These are phyloP conservation scores for Trichoderma pleuroti DNA, from an alignment of 2,329 filamentous ascomycete species.

Conservation along the genomic window DNA sequence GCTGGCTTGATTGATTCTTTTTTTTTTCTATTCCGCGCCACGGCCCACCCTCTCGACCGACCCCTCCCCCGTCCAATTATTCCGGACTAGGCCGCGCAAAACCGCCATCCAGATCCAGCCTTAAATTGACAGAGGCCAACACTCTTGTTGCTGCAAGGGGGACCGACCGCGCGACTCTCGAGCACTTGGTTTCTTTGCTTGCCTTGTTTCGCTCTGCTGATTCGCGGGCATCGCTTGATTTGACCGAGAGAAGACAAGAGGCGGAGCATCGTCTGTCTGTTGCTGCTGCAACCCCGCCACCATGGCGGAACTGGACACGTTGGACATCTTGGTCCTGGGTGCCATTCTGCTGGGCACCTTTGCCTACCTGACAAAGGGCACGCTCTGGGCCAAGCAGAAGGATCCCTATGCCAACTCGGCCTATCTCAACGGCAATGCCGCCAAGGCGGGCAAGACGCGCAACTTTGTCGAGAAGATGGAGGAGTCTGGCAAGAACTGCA, in stretches of 20 bases:
- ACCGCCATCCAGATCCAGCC: not conserved
- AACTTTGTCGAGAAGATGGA: conserved; percentile 97
- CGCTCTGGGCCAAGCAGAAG: conserved; percentile 82
- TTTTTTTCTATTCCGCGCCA: conserved; percentile 8
- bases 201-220: not conserved
- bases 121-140: conserved; percentile 3
- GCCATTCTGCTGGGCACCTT: conserved; percentile 80
- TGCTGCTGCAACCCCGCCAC: conserved; percentile 34
- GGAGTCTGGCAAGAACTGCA: conserved; percentile 91
- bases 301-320: conserved; percentile 94
- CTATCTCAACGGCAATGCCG: conserved; percentile 59
- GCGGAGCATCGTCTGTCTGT: not conserved
- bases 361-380: conserved; percentile 97
- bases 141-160: not conserved
- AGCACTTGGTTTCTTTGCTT: not conserved
- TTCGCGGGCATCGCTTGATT: not conserved
- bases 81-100: conserved; percentile 8
- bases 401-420: conserved; percentile 81
- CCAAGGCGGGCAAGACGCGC: conserved; percentile 78
- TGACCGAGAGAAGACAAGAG: not conserved
- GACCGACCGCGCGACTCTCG: not conserved
- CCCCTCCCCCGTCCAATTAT: not conserved
- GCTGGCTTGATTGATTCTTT: not conserved
- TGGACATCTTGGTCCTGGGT: conserved; percentile 89
- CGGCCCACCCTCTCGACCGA: conserved; percentile 6